Base-by-base conservation (phyloP, 768 basidiomycete genomes). In the Mycena epipterygia region DNA sequence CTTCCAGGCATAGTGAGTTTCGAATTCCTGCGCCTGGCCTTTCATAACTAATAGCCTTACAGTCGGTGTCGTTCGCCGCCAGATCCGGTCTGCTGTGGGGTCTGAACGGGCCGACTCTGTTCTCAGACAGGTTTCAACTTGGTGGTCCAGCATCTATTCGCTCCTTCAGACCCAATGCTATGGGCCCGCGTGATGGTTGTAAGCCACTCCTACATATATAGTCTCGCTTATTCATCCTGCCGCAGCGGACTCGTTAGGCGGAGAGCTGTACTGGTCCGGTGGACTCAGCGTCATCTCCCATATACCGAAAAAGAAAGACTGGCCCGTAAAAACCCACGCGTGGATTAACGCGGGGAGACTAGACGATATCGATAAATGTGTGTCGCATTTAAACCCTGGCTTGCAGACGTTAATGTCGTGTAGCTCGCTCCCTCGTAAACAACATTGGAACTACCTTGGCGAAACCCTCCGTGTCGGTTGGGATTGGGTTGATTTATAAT, bases 121-220 rank as follows among this genome's bases (percentile, higher is more conserved):
- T 95, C 75, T 86, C 90, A 1, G 98, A 99, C 81, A 90, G 96
- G 7, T 96, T 96, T 79, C 96, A 97, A 73, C 87, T 98, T 0
- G 98, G 98, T 29, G 98, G 98, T 0, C 96, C 98, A 0, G 89
- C 92, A 9, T 95, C 90, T 61, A 86, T 99, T 0, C 85, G 98
- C 7, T 88, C 89, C 58, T 97, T 97, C 81, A 87, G 87, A 49
- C 84, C 86, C 8, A 95, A 94, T 76, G 85, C 90, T 5, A 84
- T 98, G 82, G 96, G 96, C 6, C 91, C 93, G 0, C 86, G 85
- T 25, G 95, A 96, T 70, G 88, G 89, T 21, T 76, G 95, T 95
- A 75, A 72, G 64, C 13, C 89, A 39, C 25, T 56, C 41, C 23
- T 14, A 11, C 25, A 14, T 21, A 3, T 30, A 14, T 17, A 27